These are phyloP conservation scores for Peronospora farinosa DNA, from an alignment of 352 stramenopile species.

Conservation along the genomic window DNA sequence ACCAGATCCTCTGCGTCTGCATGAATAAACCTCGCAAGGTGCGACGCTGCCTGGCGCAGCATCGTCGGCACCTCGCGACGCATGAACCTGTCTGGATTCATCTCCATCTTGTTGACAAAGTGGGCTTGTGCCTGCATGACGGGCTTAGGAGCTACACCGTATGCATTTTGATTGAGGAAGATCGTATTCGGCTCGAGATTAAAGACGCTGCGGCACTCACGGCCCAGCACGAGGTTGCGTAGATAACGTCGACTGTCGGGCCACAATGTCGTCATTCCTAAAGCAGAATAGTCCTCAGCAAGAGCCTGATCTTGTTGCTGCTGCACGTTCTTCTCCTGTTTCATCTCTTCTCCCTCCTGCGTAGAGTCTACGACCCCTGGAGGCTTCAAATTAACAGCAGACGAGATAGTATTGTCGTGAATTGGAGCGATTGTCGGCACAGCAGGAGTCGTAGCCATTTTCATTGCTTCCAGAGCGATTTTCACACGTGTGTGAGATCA, in stretches of 20 bases:
- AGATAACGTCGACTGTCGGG: conserved; percentile 54
- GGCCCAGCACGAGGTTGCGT: conserved; percentile 53
- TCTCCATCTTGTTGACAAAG: conserved; percentile 86
- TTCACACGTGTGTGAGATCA: neutral
- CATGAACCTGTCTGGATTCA: conserved; percentile 82
- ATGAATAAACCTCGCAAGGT: conserved; percentile 62
- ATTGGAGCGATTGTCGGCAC: neutral
- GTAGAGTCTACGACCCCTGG: neutral
- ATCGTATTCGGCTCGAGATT: conserved; percentile 72
- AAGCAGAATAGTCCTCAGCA: conserved; percentile 1
- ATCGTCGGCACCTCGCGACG: conserved; percentile 53
- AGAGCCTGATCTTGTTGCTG: conserved; percentile 15
- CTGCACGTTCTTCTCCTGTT: neutral
- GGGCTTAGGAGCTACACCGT: conserved; percentile 62
- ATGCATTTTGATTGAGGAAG: conserved; percentile 83
- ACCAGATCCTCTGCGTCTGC: conserved; percentile 74
- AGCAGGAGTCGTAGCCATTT: conserved; percentile 29
- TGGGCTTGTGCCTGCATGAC: conserved; percentile 79
- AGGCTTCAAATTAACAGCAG: conserved; percentile 10
- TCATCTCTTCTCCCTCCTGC: conserved; percentile 17
- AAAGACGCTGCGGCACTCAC: conserved; percentile 65
- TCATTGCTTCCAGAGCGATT: conserved; percentile 11
- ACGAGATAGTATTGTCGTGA: conserved; percentile 10
- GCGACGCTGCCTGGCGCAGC: conserved; percentile 54
- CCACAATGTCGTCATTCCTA: conserved; percentile 68